Base-by-base conservation (phyloP, 306 rosid species). In the Quillaja saponaria region DNA sequence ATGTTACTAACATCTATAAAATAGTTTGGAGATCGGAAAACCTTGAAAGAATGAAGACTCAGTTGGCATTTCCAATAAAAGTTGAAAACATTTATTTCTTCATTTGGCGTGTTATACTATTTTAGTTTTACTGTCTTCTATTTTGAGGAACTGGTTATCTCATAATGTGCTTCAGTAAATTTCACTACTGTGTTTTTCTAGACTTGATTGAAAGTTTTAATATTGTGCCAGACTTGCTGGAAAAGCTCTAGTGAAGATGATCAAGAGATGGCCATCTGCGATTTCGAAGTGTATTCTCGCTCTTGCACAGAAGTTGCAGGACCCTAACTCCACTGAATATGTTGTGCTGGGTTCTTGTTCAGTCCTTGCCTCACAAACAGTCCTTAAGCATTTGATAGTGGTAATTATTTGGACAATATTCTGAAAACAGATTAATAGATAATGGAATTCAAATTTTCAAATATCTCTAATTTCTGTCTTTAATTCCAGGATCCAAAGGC, bases 311-410 rank as follows among this genome's bases (percentile, higher is more conserved):
- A 92, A 81, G 66, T 73, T 92, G 58, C 65, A 54, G 72, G 79
- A 78, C 54, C 81, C 89, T 38, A 77, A 71, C 31, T 81, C 99
- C 37, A 80, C 80, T 78, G 99, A 92, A 72, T 71, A 81, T 81
- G 87, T 80, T 8, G 99, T 92, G 42, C 81, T 92, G 49, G 99
- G 99, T 54, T 92, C 99, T 64, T 92, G 96, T 66, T 82, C 99
- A 59, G 88, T 92, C 72, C 97, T 92, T 76, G 81, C 87, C 66
- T 81, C 97, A 49, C 95, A 83, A 71, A 80, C 87, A 39, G 96
- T 89, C 74, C 90, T 89, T 77, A 92, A 92, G 84, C 99, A 92
- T 81, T 77, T 89, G 85, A 79, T 95, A 65, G 62, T 65, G 95
- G 99, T 92, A 82, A 48, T 57, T 57, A 20, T 67, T 66, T 50